A percentile compares a stretch with the other conserved stretches of the same genome.
phyloP scores from a whole-genome alignment of 441 rosid species.

The Syzygium malaccense region DNA sequence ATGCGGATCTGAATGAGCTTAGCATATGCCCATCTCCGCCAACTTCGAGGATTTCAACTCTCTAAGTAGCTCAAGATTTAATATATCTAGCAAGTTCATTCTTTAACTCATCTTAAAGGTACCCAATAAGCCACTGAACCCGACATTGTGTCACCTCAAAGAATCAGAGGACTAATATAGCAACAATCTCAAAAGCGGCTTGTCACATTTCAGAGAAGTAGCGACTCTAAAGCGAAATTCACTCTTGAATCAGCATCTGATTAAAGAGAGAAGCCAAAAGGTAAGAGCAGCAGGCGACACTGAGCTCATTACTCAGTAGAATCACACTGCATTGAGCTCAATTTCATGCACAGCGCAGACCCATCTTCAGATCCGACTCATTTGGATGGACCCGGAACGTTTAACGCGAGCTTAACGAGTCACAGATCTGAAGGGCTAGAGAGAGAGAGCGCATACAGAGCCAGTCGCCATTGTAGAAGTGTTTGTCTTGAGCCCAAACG shows the following conservation, averaged over 20 bases:
- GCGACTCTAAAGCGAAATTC: background rate
- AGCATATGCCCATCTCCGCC: background rate
- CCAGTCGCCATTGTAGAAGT: conserved; percentile 88
- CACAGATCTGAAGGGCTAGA: conserved; percentile 22
- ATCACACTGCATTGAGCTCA: background rate
- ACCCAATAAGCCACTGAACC: background rate
- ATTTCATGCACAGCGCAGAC: background rate
- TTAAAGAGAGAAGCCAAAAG: background rate
- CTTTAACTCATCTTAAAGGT: background rate
- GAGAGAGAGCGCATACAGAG: conserved; percentile 48
- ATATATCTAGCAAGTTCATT: background rate
- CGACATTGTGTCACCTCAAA: background rate
- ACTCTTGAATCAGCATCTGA: background rate
- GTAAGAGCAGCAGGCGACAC: background rate
- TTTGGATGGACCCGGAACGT: background rate
- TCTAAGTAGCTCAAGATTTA: background rate
- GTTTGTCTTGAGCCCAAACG: conserved; percentile 68
- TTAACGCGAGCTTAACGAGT: background rate
- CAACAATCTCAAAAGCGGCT: background rate
- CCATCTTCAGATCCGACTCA: conserved; percentile 22
- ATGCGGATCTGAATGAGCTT: background rate
- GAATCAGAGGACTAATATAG: background rate
- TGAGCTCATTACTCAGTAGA: background rate
- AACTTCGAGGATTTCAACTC: background rate
- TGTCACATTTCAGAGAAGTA: background rate